A percentile compares a stretch with the other conserved stretches of the same genome.
These are phyloP conservation scores for Hortaea sp. DNA, from an alignment of 2,329 filamentous ascomycete genomes.

Conservation along the genomic window DNA sequence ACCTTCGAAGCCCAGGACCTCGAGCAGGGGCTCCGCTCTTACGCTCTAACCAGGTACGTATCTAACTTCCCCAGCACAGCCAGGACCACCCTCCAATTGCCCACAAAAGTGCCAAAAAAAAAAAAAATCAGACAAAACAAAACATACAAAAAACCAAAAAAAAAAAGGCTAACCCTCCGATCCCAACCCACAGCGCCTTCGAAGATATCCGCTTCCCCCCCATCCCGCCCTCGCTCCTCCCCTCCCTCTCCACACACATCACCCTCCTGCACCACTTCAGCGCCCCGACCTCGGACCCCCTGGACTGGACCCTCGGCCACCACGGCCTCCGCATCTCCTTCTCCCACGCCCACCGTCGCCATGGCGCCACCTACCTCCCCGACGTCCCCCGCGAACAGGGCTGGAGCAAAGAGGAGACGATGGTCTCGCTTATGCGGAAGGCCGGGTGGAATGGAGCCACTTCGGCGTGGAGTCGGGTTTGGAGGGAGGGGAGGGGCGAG, in stretches of 20 bases:
- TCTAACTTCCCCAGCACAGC: background rate
- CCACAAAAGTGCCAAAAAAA: too few species aligned
- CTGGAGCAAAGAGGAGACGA: conserved; percentile 86
- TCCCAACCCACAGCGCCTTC: conserved; percentile 41
- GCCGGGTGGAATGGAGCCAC: conserved; percentile 70
- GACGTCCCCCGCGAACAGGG: conserved; percentile 87
- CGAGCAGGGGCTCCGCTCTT: conserved; percentile 61
- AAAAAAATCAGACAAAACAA: too few species aligned
- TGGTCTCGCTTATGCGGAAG: conserved; percentile 86
- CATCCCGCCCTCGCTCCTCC: conserved; percentile 57
- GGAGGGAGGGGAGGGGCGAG: conserved; percentile 63
- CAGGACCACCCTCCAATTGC: too few species aligned
- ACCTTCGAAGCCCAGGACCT: conserved; percentile 78
- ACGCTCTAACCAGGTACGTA: conserved; percentile 67
- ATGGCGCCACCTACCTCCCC: conserved; percentile 82
- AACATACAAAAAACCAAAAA: too few species aligned
- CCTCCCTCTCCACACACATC: conserved; percentile 62
- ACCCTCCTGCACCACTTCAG: conserved; percentile 59
- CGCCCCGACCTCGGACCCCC: conserved; percentile 49
- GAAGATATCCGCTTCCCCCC: conserved; percentile 54
- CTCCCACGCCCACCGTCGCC: conserved; percentile 58
- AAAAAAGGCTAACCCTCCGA: background rate
- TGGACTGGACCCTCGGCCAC: conserved; percentile 78
- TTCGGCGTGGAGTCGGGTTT: conserved; percentile 41
- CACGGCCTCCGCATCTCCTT: conserved; percentile 88